These are phyloP conservation scores for Sugiyamaella valdiviana DNA, from an alignment of 805 yeast genomes.

Conservation along the genomic window DNA sequence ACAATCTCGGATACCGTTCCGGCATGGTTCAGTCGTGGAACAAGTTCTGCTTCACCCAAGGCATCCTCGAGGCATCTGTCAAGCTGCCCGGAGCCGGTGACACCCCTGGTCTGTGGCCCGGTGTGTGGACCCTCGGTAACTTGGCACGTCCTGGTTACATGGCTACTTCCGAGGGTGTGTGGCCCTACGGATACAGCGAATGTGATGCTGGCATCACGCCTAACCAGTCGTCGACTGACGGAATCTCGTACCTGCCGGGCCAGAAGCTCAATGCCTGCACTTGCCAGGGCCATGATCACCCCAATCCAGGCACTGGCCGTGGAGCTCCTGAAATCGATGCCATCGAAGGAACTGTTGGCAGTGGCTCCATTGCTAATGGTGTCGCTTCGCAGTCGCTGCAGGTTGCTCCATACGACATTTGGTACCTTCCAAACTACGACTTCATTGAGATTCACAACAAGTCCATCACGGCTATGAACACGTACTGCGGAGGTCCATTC, in stretches of 20 bases:
- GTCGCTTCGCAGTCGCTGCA: slow-evolving; percentile 89
- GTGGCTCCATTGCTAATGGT: slow-evolving; percentile 45
- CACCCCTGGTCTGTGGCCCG: slow-evolving; percentile 90
- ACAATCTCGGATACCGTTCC: slow-evolving; percentile 72
- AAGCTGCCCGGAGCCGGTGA: slow-evolving; percentile 74
- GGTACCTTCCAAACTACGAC: slow-evolving; percentile 88
- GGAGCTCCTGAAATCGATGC: slow-evolving; percentile 96
- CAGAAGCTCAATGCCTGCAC: slow-evolving; percentile 73
- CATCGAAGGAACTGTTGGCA: slow-evolving; percentile 66
- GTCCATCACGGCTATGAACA: slow-evolving; percentile 71
- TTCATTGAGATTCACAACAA: slow-evolving; percentile 66
- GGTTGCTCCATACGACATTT: slow-evolving; percentile 88
- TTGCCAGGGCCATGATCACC: slow-evolving; percentile 79
- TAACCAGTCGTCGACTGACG: slow-evolving; percentile 86
- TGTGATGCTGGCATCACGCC: slow-evolving; percentile 96
- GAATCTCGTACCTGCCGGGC: slow-evolving; percentile 80
- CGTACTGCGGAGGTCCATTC: slow-evolving; percentile 86
- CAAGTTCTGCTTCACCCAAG: slow-evolving; percentile 82
- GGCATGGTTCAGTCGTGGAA: slow-evolving; percentile 95
- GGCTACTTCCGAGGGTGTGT: slow-evolving; percentile 84
- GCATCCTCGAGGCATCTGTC: slow-evolving; percentile 68
- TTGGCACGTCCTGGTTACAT: slow-evolving; percentile 85
- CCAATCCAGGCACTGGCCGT: slow-evolving; percentile 80
- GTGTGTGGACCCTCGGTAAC: slow-evolving; percentile 92
- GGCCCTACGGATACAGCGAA: slow-evolving; percentile 86